A percentile compares a stretch with the other conserved stretches of the same genome.
These are phyloP conservation scores for Centella asiatica DNA, from an alignment of 129 eudicot genomes.

Conservation along the genomic window DNA sequence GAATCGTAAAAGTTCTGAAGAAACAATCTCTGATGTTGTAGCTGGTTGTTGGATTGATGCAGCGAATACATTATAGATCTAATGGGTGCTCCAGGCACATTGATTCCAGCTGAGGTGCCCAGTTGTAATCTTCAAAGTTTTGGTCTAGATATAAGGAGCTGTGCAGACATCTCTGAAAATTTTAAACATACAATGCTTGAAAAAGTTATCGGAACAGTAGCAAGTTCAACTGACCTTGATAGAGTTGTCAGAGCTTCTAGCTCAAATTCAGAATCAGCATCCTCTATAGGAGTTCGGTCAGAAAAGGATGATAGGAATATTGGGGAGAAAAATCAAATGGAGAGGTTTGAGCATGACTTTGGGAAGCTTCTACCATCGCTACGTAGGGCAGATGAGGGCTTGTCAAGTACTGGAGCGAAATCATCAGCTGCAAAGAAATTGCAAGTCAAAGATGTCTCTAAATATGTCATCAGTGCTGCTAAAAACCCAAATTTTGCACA, in stretches of 20 bases:
- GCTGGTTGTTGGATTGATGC: conserved; percentile 32
- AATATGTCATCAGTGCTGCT: conserved; percentile 52
- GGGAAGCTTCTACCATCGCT: conserved; percentile 40
- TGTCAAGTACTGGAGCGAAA: conserved; percentile 28
- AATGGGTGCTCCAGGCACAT: conserved; percentile 98
- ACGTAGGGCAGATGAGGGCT: conserved; percentile 26
- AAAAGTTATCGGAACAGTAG: conserved; percentile 26
- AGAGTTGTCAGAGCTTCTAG: conserved; percentile 24
- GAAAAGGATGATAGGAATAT: conserved; percentile 19
- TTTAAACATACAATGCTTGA: conserved; percentile 27
- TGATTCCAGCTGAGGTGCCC: conserved; percentile 83
- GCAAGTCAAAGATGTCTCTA: conserved; percentile 51
- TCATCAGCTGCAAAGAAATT: conserved; percentile 46
- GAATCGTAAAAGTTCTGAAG: neutral
- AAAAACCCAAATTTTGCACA: conserved; percentile 63
- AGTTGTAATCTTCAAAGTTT: conserved; percentile 42
- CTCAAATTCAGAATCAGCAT: conserved; percentile 29
- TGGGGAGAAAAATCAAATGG: conserved; percentile 26
- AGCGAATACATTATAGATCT: conserved; percentile 90
- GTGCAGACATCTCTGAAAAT: conserved; percentile 25
- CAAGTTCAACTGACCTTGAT: conserved; percentile 22
- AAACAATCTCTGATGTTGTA: conserved; percentile 8
- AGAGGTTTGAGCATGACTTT: conserved; percentile 42
- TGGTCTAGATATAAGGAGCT: conserved; percentile 45
- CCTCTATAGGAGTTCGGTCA: conserved; percentile 20